Evolutionary conservation across 495 filamentous ascomycete species (phyloP), one percentile per base, ranked within the genome.

Genomic region (Talaromyces nanjingensis): DNA sequence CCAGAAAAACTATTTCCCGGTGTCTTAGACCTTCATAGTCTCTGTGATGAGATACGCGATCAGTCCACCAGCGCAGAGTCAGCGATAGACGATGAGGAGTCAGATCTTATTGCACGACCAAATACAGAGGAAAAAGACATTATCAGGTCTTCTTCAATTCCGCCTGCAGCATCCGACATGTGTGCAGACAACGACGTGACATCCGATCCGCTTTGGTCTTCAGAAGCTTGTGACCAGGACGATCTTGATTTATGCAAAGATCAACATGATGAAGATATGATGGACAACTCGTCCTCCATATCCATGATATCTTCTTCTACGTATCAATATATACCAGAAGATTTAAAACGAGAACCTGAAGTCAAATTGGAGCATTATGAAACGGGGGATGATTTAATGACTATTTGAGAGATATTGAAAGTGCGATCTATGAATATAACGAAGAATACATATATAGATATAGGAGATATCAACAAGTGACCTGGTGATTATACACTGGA

Each of bases 131-230:
- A 8, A 33, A 20, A 22, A 22, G 31, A 33, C 7, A 59, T 59
- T 8, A 34, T 59, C 56, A 25, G 31, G 24, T 59, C 56, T 22
- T 59, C 56, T 37, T 59, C 56, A 20, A n/a, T 59, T 7, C 56
- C 31, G 11, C 31, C 31, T 33, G 18, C 56, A 37, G 31, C 29
- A 33, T 59, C 27, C 6, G 31, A 59, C 18, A 25, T 59, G 6
- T 31, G 14, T 37, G 29, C n/a, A 16, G 29, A 37, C 0, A 27
- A 18, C 12, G 16, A 25, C 29, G 1, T 59, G 56, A 37, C 31
- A 4, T 18, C 5, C 31, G 27, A 37, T 6, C n/a, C 56, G 6
- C 49, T 53, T 14, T 53, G 5, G 1, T 37, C 6, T 37, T 31
- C 56, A 18, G 56, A 59, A 33, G 27, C 5, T 25, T 9, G 11